Evolutionary conservation across 2,329 filamentous ascomycete genomes (phyloP).

Genomic region (Arthrinium puccinioides): DNA sequence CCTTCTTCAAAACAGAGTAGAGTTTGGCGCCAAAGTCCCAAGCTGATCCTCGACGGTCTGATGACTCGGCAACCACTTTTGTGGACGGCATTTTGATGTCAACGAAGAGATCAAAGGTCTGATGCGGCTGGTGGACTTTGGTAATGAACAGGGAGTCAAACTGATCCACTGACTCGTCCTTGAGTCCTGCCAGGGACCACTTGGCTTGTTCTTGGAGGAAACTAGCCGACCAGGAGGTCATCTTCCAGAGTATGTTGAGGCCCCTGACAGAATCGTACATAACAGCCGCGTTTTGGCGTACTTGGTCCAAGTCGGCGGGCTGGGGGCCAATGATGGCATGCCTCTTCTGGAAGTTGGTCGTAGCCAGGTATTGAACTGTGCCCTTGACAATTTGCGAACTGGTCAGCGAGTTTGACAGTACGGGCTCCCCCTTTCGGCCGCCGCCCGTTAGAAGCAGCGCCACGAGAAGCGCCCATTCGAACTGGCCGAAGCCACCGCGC

Average conservation of each 20-base stretch:
- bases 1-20: conserved; percentile 58
- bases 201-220: conserved; percentile 68
- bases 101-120: conserved; percentile 46
- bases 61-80: conserved; percentile 13
- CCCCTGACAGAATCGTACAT: conserved; percentile 70
- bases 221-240: conserved; percentile 76
- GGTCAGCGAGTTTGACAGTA: conserved; percentile 75
- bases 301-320: conserved; percentile 31
- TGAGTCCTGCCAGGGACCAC: conserved; percentile 66
- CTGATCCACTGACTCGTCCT: conserved; percentile 66
- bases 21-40: conserved; percentile 48
- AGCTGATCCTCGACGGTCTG: conserved; percentile 34
- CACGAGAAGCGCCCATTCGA: conserved; percentile 81
- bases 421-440: conserved; percentile 60
- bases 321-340: conserved; percentile 48
- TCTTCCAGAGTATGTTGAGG: conserved; percentile 84
- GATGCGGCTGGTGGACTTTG: conserved; percentile 44
- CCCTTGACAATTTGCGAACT: conserved; percentile 94
- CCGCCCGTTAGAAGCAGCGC: conserved; percentile 76
- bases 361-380: conserved; percentile 76
- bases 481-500: conserved; percentile 81
- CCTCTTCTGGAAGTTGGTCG: conserved; percentile 63
- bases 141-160: conserved; percentile 81
- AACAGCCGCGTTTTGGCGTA: conserved; percentile 50
- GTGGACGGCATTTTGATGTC: conserved; percentile 19